phyloP scores from a whole-genome alignment of 2,329 filamentous ascomycete genomes.

The Penicillium griseofulvum region DNA sequence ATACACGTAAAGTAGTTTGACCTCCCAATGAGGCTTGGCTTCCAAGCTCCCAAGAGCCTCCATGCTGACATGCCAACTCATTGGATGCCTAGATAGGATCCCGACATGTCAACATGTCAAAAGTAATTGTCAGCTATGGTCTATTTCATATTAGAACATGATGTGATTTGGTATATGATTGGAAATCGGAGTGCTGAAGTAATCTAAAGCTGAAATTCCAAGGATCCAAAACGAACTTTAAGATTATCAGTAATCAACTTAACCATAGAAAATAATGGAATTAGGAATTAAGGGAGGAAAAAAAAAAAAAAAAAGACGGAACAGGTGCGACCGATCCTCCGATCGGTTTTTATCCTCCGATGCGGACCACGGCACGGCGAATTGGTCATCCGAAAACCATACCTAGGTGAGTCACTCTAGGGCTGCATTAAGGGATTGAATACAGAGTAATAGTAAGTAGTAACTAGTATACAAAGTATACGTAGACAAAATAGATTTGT shows the following conservation, averaged over 20 bases:
- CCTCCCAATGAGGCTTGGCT: not conserved
- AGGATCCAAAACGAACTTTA: not conserved
- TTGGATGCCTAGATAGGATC: not conserved
- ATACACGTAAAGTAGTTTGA: not conserved
- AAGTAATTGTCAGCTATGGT: not conserved
- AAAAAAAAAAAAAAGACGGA: not conserved
- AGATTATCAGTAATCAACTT: not conserved
- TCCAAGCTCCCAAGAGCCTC: conserved; percentile 1
- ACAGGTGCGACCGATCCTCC: not conserved
- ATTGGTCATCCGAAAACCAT: conserved; percentile 9
- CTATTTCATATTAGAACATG: not conserved
- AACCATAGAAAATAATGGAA: not conserved
- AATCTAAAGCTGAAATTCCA: not conserved
- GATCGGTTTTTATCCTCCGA: not conserved
- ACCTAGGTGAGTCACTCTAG: not conserved
- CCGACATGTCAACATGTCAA: not conserved
- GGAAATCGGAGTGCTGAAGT: conserved; percentile 1
- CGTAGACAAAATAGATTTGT: no score
- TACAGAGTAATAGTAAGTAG: no score
- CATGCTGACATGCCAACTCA: conserved; percentile 4
- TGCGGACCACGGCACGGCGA: conserved; percentile 5
- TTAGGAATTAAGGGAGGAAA: not conserved
- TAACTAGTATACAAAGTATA: no score
- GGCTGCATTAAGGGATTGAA: no score
- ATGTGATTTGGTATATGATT: conserved; percentile 1